Base-by-base conservation (phyloP, 2,329 filamentous ascomycete species). In the Cytospora piceae region DNA sequence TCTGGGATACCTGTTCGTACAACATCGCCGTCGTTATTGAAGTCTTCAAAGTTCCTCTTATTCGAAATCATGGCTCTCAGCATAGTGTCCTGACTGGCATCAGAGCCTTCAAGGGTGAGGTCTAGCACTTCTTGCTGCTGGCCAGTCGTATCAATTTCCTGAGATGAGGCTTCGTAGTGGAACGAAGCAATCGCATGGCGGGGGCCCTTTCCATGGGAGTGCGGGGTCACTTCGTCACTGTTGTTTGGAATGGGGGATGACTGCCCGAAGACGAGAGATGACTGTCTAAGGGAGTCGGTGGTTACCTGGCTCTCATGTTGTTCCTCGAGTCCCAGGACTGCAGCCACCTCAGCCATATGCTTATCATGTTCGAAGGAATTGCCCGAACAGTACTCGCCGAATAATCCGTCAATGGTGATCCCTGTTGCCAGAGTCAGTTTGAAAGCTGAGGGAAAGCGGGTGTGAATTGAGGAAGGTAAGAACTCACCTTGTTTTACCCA, bases 361-460 rank as follows among this genome's bases (percentile, higher is more conserved):
- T 73, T 52, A 69, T 96, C 92, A 71, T 94, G 88, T 0, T 79
- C 77, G 72, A 94, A 96, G 0, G 69, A 68, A 0, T 79, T 73
- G 0, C 79, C 83, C 0, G 85, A 86, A 74, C 93, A 96, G 32
- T 87, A 77, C 27, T 86, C 75, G 0, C 91, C 91, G 71, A 97
- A 97, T 0, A 97, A 80, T 0, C 75, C 78, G n/a, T 79, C 69
- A 69, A 97, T 90, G 7, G 87, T 89, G 9, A 88, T 77, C 0
- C 73, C 83, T 80, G 58, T 0, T 29, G 12, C 24, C 8, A 27
- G 31, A n/a, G 51, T 64, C n/a, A 64, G 3, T 42, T 4, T 14
- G 4, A 11, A n/a, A 20, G 12, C 20, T 3, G 11, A 22, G 20
- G 4, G 2, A n/a, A 42, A 1, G 2, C 17, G 4, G 17, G 17